Evolutionary conservation across 2,329 filamentous ascomycete genomes (phyloP), one percentile per base, ranked within the genome.

Genomic region (Penicillium olsonii): DNA sequence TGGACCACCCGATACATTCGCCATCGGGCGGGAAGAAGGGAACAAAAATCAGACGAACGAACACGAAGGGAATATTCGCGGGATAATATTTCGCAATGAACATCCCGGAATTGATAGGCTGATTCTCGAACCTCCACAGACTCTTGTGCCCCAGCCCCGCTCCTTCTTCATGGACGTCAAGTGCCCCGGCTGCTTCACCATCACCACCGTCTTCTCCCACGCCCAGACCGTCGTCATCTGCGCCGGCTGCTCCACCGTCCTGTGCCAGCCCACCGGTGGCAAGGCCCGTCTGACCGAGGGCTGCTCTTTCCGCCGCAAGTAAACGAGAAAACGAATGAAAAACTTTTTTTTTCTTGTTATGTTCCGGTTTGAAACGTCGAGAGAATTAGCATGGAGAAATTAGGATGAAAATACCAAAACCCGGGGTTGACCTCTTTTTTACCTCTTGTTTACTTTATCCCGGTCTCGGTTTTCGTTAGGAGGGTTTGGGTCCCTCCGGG

Each of bases 91-190:
- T 29, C 24, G 26, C 26, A 37, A 34, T 22, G 35, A 40, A 39
- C n/a, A 45, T 17, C 11, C 31, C 26, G 26, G 31, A 34, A 45
- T 39, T 48, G 40, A 45, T 40, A 24, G 35, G 22, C 47, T 50
- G 47, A 50, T 45, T 19, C n/a, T 45, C n/a, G 27, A 35, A 17
- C 40, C 48, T 18, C n/a, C 18, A 57, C 66, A 95, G 91, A 91
- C 84, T 67, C 89, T 99, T 71, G 94, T 99, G 75, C 94, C 94
- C 71, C 87, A 85, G 65, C 94, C 94, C 72, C 90, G 94, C 78
- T 97, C 92, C 67, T 99, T 97, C 89, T 99, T 99, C 90, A 99
- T 99, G 94, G 94, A 99, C 77, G 94, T 99, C 84, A 99, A 99
- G 88, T 99, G 94, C 89, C 94, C 94, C 77, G 94, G 94, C 73